Evolutionary conservation across 129 eudicot genomes (phyloP).

Genomic region (Glebionis coronaria): DNA sequence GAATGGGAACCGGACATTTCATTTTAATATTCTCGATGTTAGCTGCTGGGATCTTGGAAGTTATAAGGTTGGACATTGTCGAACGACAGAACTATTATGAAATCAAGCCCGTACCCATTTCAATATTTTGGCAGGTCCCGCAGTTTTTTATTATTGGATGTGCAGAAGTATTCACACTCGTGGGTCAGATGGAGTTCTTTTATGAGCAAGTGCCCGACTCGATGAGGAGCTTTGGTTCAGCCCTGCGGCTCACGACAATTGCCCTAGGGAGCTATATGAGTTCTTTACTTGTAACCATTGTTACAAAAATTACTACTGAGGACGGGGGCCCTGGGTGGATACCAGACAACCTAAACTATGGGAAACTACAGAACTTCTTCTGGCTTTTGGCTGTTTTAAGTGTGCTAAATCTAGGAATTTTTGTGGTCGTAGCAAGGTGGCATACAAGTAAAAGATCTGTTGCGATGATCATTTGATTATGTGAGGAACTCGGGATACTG

Average conservation of each 20-base stretch:
- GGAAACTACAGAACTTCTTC: slow-evolving; percentile 46
- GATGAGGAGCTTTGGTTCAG: slow-evolving; percentile 64
- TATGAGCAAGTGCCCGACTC: slow-evolving; percentile 68
- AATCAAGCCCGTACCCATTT: slow-evolving; percentile 40
- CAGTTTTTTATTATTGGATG: slow-evolving; percentile 59
- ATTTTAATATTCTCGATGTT: slow-evolving; percentile 69
- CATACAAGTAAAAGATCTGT: slow-evolving; percentile 41
- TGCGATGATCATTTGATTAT: slow-evolving; percentile 12
- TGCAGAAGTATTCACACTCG: slow-evolving; percentile 59
- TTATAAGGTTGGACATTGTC: slow-evolving; percentile 47
- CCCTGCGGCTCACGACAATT: slow-evolving; percentile 43
- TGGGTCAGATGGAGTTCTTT: slow-evolving; percentile 59
- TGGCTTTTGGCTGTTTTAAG: slow-evolving; percentile 51
- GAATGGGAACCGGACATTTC: slow-evolving; percentile 66
- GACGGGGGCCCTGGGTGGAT: slow-evolving; percentile 56
- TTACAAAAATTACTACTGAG: slow-evolving; percentile 37
- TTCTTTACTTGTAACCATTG: slow-evolving; percentile 49
- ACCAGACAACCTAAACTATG: slow-evolving; percentile 52
- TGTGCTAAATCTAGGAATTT: slow-evolving; percentile 43
- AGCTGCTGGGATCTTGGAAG: slow-evolving; percentile 48
- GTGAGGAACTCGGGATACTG: not conserved
- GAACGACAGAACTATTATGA: slow-evolving; percentile 43
- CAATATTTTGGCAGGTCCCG: slow-evolving; percentile 62
- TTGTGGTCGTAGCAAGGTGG: slow-evolving; percentile 39
- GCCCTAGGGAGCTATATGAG: slow-evolving; percentile 58